These are phyloP conservation scores for Dillenia turbinata DNA, from an alignment of 164 flowering plant species.

Conservation along the genomic window DNA sequence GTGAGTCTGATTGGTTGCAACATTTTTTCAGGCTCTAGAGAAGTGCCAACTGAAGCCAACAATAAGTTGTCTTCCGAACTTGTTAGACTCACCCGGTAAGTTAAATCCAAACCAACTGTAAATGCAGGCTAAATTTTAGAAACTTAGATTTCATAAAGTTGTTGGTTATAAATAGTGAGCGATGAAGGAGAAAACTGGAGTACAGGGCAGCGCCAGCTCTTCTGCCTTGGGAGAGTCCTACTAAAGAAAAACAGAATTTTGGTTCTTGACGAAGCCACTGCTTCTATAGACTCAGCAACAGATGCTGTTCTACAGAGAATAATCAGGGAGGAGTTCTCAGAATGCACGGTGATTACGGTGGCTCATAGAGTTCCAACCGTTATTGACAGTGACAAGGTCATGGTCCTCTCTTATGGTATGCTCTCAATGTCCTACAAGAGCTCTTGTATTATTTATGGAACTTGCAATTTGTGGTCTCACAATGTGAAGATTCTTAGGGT, in stretches of 20 bases:
- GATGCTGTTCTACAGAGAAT: slow-evolving; percentile 68
- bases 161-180: slow-evolving; percentile 39
- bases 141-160: not conserved
- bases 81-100: slow-evolving; percentile 64
- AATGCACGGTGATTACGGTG: slow-evolving; percentile 72
- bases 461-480: no score
- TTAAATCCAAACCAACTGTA: not conserved
- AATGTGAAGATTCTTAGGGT: no score
- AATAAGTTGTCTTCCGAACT: slow-evolving; percentile 51
- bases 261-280: slow-evolving; percentile 90
- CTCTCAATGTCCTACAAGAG: no score
- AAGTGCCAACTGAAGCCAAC: slow-evolving; percentile 72
- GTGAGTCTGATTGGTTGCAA: no score
- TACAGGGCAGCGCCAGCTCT: slow-evolving; percentile 76
- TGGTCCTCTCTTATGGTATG: slow-evolving; percentile 87
- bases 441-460: no score
- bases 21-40: slow-evolving; percentile 51
- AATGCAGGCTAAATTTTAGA: no score
- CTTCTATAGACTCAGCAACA: slow-evolving; percentile 80
- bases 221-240: slow-evolving; percentile 81
- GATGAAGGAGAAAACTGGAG: slow-evolving; percentile 93
- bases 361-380: slow-evolving; percentile 93
- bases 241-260: slow-evolving; percentile 63
- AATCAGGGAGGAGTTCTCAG: slow-evolving; percentile 62
- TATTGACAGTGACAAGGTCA: slow-evolving; percentile 79